phyloP scores from a whole-genome alignment of 2,329 filamentous ascomycete species.

The Aspergillus alliaceus region DNA sequence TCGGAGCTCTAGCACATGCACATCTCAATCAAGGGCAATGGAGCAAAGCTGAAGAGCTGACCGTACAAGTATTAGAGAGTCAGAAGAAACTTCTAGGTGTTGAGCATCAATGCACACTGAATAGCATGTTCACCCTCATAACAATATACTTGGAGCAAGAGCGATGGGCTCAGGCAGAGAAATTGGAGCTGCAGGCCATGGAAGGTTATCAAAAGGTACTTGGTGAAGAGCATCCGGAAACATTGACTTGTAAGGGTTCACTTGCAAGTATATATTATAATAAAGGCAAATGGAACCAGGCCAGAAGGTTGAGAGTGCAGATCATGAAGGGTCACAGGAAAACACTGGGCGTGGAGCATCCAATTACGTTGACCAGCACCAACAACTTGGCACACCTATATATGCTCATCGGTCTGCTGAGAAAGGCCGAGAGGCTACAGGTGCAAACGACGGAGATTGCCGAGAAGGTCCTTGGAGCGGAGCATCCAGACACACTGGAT shows the following conservation, averaged over 20 bases:
- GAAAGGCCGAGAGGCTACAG: not conserved
- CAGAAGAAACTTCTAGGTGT: not conserved
- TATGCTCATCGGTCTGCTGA: not conserved
- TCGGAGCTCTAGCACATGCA: not conserved
- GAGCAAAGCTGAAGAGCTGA: not conserved
- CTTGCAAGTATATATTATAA: not conserved
- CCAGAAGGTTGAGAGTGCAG: not conserved
- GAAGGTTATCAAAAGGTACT: not conserved
- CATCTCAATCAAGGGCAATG: not conserved
- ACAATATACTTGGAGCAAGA: not conserved
- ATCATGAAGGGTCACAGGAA: not conserved
- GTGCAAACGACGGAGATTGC: not conserved
- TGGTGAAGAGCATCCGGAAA: slow-evolving; percentile 2
- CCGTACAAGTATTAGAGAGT: not conserved
- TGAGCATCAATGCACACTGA: not conserved
- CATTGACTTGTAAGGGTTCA: not conserved
- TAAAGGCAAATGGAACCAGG: not conserved
- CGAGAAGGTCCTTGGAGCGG: not conserved
- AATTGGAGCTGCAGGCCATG: not conserved
- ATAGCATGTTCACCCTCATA: not conserved
- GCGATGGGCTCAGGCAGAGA: not conserved
- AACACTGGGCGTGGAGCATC: not conserved
- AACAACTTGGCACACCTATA: not conserved
- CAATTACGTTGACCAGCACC: not conserved
- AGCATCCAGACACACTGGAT: not conserved